These are phyloP conservation scores for Fagopyrum tataricum DNA, from an alignment of 148 eudicot species.

Conservation along the genomic window DNA sequence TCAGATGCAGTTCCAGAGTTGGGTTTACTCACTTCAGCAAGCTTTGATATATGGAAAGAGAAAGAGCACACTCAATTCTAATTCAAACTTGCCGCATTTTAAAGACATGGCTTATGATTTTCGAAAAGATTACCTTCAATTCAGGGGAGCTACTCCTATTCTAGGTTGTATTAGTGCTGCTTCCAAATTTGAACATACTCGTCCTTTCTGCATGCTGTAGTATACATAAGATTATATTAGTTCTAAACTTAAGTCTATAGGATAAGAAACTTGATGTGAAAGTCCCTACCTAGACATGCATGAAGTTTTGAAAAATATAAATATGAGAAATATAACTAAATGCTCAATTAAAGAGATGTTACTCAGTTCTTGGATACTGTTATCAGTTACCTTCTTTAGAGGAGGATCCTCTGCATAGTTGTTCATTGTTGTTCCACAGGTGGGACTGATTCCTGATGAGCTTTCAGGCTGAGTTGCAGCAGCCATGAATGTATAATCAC, in stretches of 20 bases:
- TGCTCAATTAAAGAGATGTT: no score
- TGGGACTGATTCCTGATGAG: background rate
- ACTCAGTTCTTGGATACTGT: no score
- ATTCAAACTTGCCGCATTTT: no score
- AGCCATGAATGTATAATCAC: no score
- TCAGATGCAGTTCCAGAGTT: background rate
- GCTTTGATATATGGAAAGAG: background rate
- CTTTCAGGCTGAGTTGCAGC: background rate
- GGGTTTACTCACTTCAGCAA: background rate
- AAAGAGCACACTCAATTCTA: background rate
- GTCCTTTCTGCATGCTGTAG: background rate
- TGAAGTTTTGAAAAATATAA: no score
- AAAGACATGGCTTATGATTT: background rate
- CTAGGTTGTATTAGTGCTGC: background rate
- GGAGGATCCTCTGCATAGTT: no score
- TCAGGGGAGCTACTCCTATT: background rate
- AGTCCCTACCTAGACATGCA: no score
- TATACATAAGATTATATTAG: background rate
- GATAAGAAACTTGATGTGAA: no score
- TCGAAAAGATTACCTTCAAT: background rate
- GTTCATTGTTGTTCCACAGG: no score
- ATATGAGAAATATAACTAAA: no score
- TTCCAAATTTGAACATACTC: background rate
- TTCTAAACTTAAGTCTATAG: no score
- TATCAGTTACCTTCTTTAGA: background rate